phyloP scores from a whole-genome alignment of 352 stramenopile species.

The Pythium dissimile region DNA sequence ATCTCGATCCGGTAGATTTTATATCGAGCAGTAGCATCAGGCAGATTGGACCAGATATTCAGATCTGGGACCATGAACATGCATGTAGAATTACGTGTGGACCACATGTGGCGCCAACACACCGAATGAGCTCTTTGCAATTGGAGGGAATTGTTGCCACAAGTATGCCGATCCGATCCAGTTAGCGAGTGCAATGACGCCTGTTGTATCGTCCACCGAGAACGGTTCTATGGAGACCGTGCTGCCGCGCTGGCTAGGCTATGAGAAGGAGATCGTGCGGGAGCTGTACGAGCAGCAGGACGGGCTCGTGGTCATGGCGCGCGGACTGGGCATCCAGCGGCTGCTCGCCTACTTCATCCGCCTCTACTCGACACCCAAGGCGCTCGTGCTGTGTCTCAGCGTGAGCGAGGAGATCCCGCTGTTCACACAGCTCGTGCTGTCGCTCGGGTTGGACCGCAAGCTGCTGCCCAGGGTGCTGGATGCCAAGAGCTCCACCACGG shows the following conservation, averaged over 20 bases:
- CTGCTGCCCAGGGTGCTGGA: constrained; percentile 86
- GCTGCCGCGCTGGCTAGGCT: constrained; percentile 60
- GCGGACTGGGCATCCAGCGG: constrained; percentile 85
- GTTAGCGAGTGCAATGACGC: constrained; percentile 9
- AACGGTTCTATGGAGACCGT: neutral
- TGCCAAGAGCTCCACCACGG: constrained; percentile 63
- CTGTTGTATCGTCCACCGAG: too few species aligned
- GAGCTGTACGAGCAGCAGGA: constrained; percentile 74
- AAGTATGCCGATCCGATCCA: too few species aligned
- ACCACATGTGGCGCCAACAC: constrained; percentile 8
- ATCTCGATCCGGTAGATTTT: neutral
- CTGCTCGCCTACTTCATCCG: constrained; percentile 90
- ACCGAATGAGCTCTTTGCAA: constrained; percentile 1
- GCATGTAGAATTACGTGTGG: constrained; percentile 7
- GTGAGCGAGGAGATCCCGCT: constrained; percentile 82
- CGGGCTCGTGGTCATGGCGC: constrained; percentile 90
- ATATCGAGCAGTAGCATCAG: neutral
- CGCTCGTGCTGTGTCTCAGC: constrained; percentile 92
- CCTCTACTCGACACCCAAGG: constrained; percentile 81
- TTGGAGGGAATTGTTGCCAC: neutral
- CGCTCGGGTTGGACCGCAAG: constrained; percentile 85
- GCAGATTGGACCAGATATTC: neutral
- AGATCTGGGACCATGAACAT: constrained; percentile 21
- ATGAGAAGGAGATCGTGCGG: constrained; percentile 66
- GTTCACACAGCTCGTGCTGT: constrained; percentile 74